Evolutionary conservation across 225 moss, liverwort and hornwort species (phyloP).

Genomic region (Polytrichum formosum): DNA sequence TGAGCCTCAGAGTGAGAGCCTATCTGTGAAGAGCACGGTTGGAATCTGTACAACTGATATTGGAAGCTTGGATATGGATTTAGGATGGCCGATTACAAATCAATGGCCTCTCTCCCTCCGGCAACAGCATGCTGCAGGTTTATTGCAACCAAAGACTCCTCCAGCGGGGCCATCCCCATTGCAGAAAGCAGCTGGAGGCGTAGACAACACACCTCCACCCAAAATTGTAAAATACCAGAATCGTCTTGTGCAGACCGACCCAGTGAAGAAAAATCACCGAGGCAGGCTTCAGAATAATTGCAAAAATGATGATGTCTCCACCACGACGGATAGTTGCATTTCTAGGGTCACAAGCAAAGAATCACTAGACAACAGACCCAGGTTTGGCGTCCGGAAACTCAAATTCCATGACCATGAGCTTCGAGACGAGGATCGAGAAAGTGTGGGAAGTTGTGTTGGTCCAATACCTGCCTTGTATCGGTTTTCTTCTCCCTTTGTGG

Average conservation of each 20-base stretch:
- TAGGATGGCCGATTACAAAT: slow-evolving; percentile 23
- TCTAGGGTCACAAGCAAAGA: slow-evolving; percentile 26
- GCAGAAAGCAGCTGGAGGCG: slow-evolving; percentile 1
- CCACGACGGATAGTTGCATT: slow-evolving; percentile 24
- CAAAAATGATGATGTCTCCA: slow-evolving; percentile 13
- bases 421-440: slow-evolving; percentile 23
- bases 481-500: slow-evolving; percentile 28
- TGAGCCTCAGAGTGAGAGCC: slow-evolving; percentile 20
- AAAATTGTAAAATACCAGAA: slow-evolving; percentile 3
- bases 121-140: slow-evolving; percentile 48
- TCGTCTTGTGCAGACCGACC: neutral
- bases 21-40: slow-evolving; percentile 42
- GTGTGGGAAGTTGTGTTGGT: slow-evolving; percentile 37
- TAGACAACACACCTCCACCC: slow-evolving; percentile 10
- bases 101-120: slow-evolving; percentile 48
- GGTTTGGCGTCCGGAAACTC: slow-evolving; percentile 21
- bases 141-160: slow-evolving; percentile 21
- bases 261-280: slow-evolving; percentile 8
- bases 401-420: slow-evolving; percentile 15
- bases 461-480: slow-evolving; percentile 22
- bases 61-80: slow-evolving; percentile 23
- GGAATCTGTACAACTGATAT: slow-evolving; percentile 43
- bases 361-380: slow-evolving; percentile 13
- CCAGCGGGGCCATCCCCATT: slow-evolving; percentile 19
- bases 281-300: slow-evolving; percentile 2